phyloP scores from a whole-genome alignment of 164 flowering plant species.

The Stephania cephalantha region DNA sequence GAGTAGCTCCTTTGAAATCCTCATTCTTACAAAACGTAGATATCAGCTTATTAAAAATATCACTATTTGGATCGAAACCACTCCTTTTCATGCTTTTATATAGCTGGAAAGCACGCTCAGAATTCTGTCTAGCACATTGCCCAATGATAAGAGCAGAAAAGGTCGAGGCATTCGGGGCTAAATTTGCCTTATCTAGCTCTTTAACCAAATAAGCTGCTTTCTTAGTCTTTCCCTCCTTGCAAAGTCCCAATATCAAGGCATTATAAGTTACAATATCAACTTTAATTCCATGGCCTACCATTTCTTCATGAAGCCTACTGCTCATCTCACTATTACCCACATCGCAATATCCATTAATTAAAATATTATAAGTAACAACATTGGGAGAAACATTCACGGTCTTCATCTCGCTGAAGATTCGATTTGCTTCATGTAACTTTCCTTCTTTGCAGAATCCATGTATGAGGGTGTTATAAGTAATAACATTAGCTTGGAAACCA shows the following conservation, averaged over 20 bases:
- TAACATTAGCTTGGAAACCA: slow-evolving; percentile 41
- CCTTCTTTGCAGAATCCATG: slow-evolving; percentile 70
- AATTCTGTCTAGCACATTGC: slow-evolving; percentile 61
- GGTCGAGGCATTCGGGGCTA: slow-evolving; percentile 72
- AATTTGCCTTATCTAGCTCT: slow-evolving; percentile 53
- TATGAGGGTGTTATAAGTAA: slow-evolving; percentile 69
- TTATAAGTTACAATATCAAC: slow-evolving; percentile 74
- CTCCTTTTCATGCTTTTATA: slow-evolving; percentile 64
- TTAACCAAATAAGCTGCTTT: slow-evolving; percentile 70
- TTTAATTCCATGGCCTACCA: slow-evolving; percentile 48
- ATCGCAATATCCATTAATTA: slow-evolving; percentile 65
- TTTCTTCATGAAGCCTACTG: slow-evolving; percentile 56
- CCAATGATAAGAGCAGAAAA: slow-evolving; percentile 74
- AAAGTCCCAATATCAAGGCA: slow-evolving; percentile 69
- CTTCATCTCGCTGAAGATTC: slow-evolving; percentile 66
- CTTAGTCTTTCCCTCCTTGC: slow-evolving; percentile 83
- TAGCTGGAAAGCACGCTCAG: slow-evolving; percentile 65
- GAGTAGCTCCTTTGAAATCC: slow-evolving; percentile 69
- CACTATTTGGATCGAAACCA: slow-evolving; percentile 57
- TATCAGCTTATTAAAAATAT: slow-evolving; percentile 48
- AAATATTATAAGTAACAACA: slow-evolving; percentile 63
- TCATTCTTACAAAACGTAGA: slow-evolving; percentile 51
- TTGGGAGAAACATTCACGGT: slow-evolving; percentile 45
- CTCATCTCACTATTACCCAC: slow-evolving; percentile 59
- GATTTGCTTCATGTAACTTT: slow-evolving; percentile 60